Evolutionary conservation across 106 monocot species (phyloP).

Genomic region (Acorus calamus): DNA sequence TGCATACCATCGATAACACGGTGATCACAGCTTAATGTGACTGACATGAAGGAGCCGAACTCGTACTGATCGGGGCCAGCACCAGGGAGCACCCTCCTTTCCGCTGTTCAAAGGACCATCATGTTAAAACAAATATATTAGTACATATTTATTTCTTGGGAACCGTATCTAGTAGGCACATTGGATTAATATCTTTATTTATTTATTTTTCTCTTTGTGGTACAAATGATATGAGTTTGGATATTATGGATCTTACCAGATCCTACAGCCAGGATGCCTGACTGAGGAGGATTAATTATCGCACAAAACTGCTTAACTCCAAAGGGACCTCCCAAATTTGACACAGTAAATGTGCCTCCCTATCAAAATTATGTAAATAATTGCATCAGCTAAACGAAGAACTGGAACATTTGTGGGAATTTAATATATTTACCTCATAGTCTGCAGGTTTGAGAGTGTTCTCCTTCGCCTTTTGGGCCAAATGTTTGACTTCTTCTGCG

Average conservation of each 20-base stretch:
- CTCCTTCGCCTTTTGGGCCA: slow-evolving; percentile 94
- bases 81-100: slow-evolving; percentile 83
- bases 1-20: slow-evolving; percentile 87
- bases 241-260: slow-evolving; percentile 38
- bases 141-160: background rate
- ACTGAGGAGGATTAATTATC: slow-evolving; percentile 94
- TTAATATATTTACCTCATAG: slow-evolving; percentile 52
- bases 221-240: background rate
- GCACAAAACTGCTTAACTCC: slow-evolving; percentile 97
- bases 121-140: background rate
- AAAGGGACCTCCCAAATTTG: slow-evolving; percentile 94
- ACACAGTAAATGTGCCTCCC: slow-evolving; percentile 98
- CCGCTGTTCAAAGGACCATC: slow-evolving; percentile 38
- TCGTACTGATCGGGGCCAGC: slow-evolving; percentile 46
- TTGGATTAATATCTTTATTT: too few species aligned
- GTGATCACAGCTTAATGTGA: slow-evolving; percentile 94
- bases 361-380: slow-evolving; percentile 10
- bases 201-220: background rate
- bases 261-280: slow-evolving; percentile 91
- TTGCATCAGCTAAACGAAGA: background rate
- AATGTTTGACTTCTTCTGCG: slow-evolving; percentile 69
- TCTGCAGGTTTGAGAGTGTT: slow-evolving; percentile 83
- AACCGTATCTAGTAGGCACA: background rate
- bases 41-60: slow-evolving; percentile 84
- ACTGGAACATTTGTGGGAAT: background rate